phyloP scores from a whole-genome alignment of 495 filamentous ascomycete species.

The Penicillium fimorum region DNA sequence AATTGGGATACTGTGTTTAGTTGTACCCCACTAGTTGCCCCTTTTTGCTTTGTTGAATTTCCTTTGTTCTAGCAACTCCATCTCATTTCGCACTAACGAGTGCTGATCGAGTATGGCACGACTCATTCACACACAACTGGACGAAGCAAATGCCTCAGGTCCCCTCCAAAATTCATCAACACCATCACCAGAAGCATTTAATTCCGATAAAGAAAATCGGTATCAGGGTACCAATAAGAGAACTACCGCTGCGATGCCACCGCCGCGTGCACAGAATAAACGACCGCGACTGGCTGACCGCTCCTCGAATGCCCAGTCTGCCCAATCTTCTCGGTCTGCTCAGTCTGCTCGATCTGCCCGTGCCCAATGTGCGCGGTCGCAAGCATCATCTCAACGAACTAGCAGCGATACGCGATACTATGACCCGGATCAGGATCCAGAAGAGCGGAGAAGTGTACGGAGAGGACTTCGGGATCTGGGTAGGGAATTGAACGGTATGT shows the following conservation, averaged over 20 bases:
- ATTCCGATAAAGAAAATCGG: conserved; percentile 63
- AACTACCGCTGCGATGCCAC: conserved; percentile 29
- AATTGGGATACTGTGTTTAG: background rate
- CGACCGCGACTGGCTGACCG: conserved; percentile 44
- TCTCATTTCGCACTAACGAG: conserved; percentile 4
- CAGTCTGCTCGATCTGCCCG: background rate
- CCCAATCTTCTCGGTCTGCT: conserved; percentile 20
- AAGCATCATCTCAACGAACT: conserved; percentile 26
- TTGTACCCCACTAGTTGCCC: background rate
- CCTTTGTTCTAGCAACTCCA: conserved; percentile 10
- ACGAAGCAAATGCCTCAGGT: conserved; percentile 18
- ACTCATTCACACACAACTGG: conserved; percentile 23
- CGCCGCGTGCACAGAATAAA: conserved; percentile 31
- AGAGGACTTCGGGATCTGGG: conserved; percentile 65
- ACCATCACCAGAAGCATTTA: conserved; percentile 38
- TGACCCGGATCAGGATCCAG: conserved; percentile 83
- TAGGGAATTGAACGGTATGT: conserved; percentile 61
- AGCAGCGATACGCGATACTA: conserved; percentile 55
- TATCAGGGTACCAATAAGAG: conserved; percentile 26
- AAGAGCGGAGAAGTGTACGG: conserved; percentile 70
- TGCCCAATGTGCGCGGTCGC: conserved; percentile 33
- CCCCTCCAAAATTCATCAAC: conserved; percentile 42
- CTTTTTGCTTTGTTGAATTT: conserved; percentile 6
- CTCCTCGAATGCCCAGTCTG: conserved; percentile 30
- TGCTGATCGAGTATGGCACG: conserved; percentile 32